These are phyloP conservation scores for Teunomyces barrocoloradensis DNA, from an alignment of 805 yeast species.

Conservation along the genomic window DNA sequence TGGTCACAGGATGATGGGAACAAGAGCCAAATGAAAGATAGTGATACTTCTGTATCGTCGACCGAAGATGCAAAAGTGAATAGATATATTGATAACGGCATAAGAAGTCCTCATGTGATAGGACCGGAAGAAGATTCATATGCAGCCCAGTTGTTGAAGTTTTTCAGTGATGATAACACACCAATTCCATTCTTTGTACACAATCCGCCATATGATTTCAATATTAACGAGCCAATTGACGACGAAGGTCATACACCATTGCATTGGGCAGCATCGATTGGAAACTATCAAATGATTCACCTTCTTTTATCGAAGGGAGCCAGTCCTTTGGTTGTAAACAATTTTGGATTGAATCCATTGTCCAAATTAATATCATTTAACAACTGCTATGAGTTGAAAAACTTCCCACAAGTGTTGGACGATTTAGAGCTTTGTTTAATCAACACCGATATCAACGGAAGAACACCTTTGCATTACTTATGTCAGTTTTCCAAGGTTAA, in stretches of 20 bases:
- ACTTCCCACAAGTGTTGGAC: conserved; percentile 77
- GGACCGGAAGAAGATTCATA: conserved; percentile 32
- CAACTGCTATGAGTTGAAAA: conserved; percentile 76
- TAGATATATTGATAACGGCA: neutral
- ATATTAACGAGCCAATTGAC: conserved; percentile 77
- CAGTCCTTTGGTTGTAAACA: conserved; percentile 50
- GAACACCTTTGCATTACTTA: conserved; percentile 85
- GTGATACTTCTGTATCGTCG: conserved; percentile 40
- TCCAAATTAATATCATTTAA: conserved; percentile 84
- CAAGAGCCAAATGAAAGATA: conserved; percentile 25
- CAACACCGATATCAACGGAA: conserved; percentile 67
- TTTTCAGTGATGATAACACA: conserved; percentile 43
- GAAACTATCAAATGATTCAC: conserved; percentile 74
- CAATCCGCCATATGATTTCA: conserved; percentile 62
- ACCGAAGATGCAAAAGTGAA: conserved; percentile 16
- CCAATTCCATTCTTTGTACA: conserved; percentile 62
- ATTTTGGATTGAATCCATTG: conserved; percentile 80
- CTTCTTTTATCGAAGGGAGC: conserved; percentile 77
- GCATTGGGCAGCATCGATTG: conserved; percentile 98
- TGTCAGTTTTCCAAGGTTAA: conserved; percentile 66
- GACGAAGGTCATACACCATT: conserved; percentile 93
- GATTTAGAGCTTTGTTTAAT: conserved; percentile 74
- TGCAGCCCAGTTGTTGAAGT: conserved; percentile 38
- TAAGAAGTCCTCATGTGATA: conserved; percentile 41
- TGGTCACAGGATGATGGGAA: conserved; percentile 42